Base-by-base conservation (phyloP, 345 rosid genomes). In the Pistacia vera region DNA sequence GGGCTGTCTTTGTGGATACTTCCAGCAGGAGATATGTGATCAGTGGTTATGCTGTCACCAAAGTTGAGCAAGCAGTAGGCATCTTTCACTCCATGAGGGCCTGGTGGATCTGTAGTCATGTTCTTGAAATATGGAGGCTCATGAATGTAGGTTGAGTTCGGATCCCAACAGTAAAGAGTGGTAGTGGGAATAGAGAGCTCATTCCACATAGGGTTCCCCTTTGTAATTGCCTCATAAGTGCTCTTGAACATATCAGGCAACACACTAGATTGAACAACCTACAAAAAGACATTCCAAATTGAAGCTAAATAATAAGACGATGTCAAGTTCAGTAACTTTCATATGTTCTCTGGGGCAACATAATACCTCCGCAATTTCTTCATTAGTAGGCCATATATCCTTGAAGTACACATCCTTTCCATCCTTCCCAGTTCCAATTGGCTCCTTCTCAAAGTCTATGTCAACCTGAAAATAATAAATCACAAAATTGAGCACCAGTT, bases 1-100 rank as follows among this genome's bases (percentile, higher is more conserved):
- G 97, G 92, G 80, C 96, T 92, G 69, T 77, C 89, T 77, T 88
- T 90, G 76, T 92, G 91, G 80, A 94, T 94, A 59, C 90, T 91
- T 35, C 97, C 98, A 0, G 97, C 93, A 2, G 97, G 98, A 60
- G 97, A 91, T 80, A 92, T 91, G 80, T 91, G 98, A 76, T 94
- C 97, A 8, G 97, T 92, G 18, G 97, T 94, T 68, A 94, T 81
- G 25, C 97, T 90, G 84, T 92, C 97, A 36, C 95, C 97, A 49
- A 94, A 86, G 62, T 86, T 91, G 35, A 94, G 87, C 22, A 92
- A 84, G 82, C 98, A 92, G 85, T 88, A 92, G 20, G 97, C 95
- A 74, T 91, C 94, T 77, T 89, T 92, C 79, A 94, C 97, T 70
- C 88, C 87, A 52, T 86, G 87, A 13, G 95, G 87, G 16, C 95